A percentile compares a stretch with the other conserved stretches of the same genome.
phyloP scores from a whole-genome alignment of 2,329 filamentous ascomycete genomes.

The Penicillium olsonii region DNA sequence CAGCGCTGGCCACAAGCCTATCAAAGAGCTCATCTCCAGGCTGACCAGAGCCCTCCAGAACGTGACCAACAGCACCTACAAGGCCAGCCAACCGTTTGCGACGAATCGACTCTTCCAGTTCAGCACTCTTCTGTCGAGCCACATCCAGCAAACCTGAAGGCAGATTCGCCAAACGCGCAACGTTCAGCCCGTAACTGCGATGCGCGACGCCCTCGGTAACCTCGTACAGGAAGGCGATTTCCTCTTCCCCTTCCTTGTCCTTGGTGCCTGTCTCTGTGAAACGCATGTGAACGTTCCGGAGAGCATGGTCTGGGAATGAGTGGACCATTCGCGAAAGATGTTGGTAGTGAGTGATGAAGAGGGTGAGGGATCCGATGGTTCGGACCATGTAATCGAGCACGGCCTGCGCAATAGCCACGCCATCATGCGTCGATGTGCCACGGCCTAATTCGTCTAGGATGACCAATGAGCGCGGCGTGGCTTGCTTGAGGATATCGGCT shows the following conservation, averaged over 20 bases:
- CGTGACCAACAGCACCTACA: constrained; percentile 29
- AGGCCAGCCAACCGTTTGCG: constrained; percentile 58
- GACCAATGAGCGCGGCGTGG: constrained; percentile 79
- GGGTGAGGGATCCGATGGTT: constrained; percentile 72
- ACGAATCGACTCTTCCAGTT: constrained; percentile 75
- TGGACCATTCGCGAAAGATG: constrained; percentile 73
- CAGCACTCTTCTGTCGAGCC: constrained; percentile 74
- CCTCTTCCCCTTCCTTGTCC: constrained; percentile 67
- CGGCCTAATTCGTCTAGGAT: constrained; percentile 93
- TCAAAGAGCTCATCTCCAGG: constrained; percentile 29
- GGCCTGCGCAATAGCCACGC: constrained; percentile 90
- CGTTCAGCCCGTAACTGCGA: constrained; percentile 90
- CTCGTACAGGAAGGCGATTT: constrained; percentile 94
- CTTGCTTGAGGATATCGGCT: constrained; percentile 83
- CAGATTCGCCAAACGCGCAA: constrained; percentile 81
- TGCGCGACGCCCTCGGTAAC: constrained; percentile 89
- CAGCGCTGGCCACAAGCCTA: constrained; percentile 33
- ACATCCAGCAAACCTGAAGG: constrained; percentile 75
- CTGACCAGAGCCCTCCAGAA: constrained; percentile 19
- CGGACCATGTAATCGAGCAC: constrained; percentile 83
- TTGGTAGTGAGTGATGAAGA: constrained; percentile 99
- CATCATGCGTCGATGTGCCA: constrained; percentile 92
- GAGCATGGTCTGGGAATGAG: constrained; percentile 63
- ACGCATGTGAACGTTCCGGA: constrained; percentile 92
- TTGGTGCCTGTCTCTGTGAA: constrained; percentile 64